Conservation (phyloP, 768 basidiomycete genomes). For the Lactarius akahatsu region DNA sequence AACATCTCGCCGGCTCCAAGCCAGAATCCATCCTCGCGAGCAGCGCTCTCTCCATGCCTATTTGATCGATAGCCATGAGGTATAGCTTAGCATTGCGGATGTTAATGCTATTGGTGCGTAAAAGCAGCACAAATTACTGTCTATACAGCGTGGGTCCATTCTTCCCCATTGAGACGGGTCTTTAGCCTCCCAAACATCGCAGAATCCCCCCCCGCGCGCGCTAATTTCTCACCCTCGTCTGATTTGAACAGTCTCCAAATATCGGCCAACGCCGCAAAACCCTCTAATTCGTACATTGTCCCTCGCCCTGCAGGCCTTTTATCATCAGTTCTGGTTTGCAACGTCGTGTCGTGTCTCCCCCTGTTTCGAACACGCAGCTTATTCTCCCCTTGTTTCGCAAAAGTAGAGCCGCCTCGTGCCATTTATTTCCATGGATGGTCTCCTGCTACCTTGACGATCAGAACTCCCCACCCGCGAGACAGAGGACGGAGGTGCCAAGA, state of each 20-base stretch:
- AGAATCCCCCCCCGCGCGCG: not conserved
- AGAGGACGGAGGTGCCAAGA: not conserved
- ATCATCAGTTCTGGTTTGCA: not conserved
- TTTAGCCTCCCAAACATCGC: constrained; percentile 1
- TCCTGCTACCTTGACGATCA: not conserved
- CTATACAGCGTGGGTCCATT: constrained; percentile 5
- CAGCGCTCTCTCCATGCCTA: not conserved
- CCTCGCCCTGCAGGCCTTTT: not conserved
- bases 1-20: not conserved
- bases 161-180: not conserved
- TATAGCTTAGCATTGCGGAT: constrained; percentile 3
- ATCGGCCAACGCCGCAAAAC: not conserved
- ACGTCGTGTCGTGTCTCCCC: not conserved
- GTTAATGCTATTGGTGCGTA: not conserved
- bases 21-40: not conserved
- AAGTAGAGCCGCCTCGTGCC: not conserved
- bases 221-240: not conserved
- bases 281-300: not conserved
- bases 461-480: not conserved
- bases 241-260: not conserved
- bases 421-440: not conserved
- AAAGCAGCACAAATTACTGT: not conserved
- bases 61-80: constrained; percentile 13
- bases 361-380: not conserved
- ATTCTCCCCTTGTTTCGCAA: not conserved